Base-by-base conservation (phyloP, 1,139 yeast species). In the Kodamaea sp. region DNA sequence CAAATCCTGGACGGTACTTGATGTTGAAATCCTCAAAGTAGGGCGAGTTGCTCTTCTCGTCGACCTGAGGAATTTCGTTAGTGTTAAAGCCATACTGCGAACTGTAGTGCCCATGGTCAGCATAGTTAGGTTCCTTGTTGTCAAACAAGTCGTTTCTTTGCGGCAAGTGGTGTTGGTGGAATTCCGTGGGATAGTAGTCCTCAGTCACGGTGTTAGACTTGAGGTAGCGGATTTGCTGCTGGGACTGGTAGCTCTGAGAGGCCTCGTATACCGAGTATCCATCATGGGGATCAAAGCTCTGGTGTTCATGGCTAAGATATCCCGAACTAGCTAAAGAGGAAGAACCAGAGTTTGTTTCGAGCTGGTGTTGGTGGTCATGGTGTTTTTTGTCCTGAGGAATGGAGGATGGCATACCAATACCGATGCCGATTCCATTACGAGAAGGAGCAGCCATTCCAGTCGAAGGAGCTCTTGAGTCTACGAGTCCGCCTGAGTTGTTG, bases 21-120 rank as follows among this genome's bases (percentile, higher is more conserved):
- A 24, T 11, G 26, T 32, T 32, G 33, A 46, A 47, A 23, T 47
- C 51, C 22, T 47, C 46, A 21, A 46, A 47, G 33, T 44, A 46
- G 5, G 51, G 50, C 19, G 40, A 33, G 19, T 28, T 24, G 26
- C 32, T 33, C 10, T 36, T 37, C 12, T 10, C 14, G 14, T 13
- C 22, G 7, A 8, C 22, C n/a, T 8, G 21, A 7, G 40, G 32
- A 4, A 37, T n/a, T 15, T 31, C 44, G 11, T 31, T 30, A 35
- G 40, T 37, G 38, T 42, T 41, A 22, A 38, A 23, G 33, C 34
- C 35, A 26, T 38, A 43, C 32, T 34, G 37, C 7, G 43, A 6
- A 18, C 8, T 7, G 9, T 18, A 9, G 21, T 18, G 21, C 9
- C 9, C 21, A 7, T 6, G 9, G 9, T 18, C 8, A 18, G 21